Evolutionary conservation across 176 grass and related monocot genomes (phyloP), one percentile per base, ranked within the genome.

Genomic region (Ensete glaucum): DNA sequence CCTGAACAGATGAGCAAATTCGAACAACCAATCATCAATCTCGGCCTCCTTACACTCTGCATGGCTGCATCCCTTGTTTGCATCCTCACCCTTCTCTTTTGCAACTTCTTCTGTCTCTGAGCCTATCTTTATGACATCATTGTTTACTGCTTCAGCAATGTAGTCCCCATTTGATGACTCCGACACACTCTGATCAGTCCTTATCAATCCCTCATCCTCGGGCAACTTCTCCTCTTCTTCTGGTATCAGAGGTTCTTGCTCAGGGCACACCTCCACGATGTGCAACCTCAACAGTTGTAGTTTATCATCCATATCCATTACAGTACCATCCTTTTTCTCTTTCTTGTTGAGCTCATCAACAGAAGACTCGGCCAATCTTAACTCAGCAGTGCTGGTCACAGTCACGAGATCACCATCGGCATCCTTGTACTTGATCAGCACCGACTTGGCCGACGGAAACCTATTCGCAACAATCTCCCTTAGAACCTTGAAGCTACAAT

Each of bases 1-100:
- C 0, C 95, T 86, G 87, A 93, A 98, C 75, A 98, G 57, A n/a
- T 98, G 89, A 71, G 88, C 88, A 78, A 93, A 98, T 48, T 98
- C 89, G 79, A 98, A 83, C 53, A 98, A 63, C 95, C 95, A 98
- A 79, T 98, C 95, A 70, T 98, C 95, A 81, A 98, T 81, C 75
- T 98, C 95, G 51, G 85, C 95, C 82, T 93, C 95, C 79, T 98
- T 98, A 79, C 95, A 98, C 80, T 93, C 95, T 1, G 90, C 75
- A 87, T 98, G 95, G 69, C 77, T 84, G 16, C 90, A 98, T 69
- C 82, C 84, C 69, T 98, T 93, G 80, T 84, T 87, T 25, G 60
- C 72, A n/a, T 50, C 51, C 9, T 67, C 20, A 27, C 11, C 9
- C 9, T 6, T 79, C 19, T 81, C 80, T 69, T 88, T 74, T 15